These are phyloP conservation scores for Russula ochroleuca DNA, from an alignment of 768 basidiomycete genomes.

Conservation along the genomic window DNA sequence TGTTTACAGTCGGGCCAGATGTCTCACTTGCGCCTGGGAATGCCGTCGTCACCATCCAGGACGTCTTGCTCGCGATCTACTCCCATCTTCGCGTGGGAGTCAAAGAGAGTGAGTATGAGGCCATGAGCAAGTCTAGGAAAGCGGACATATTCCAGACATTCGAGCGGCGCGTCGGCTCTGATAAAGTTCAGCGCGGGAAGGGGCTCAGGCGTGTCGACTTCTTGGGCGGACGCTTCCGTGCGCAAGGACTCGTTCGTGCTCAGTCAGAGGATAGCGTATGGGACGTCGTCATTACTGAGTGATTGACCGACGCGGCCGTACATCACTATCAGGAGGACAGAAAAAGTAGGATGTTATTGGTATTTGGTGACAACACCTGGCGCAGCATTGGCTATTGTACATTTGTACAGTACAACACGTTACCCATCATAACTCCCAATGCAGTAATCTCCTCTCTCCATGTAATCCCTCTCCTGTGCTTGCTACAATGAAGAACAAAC, in stretches of 20 bases:
- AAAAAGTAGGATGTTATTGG: conserved; percentile 22
- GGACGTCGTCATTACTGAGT: conserved; percentile 11
- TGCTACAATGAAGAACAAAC: no score
- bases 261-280: conserved; percentile 17
- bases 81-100: conserved; percentile 7
- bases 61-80: conserved; percentile 8
- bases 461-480: no score
- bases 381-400: neutral
- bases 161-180: conserved; percentile 5
- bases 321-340: neutral
- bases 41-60: conserved; percentile 8
- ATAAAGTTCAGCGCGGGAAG: conserved; percentile 6
- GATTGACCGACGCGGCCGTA: neutral
- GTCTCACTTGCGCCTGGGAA: neutral
- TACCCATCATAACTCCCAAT: no score
- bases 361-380: conserved; percentile 14
- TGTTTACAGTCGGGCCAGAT: neutral
- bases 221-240: neutral
- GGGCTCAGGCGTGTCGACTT: conserved; percentile 20
- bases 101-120: conserved; percentile 9
- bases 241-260: conserved; percentile 14
- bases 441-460: no score
- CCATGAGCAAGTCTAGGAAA: conserved; percentile 2
- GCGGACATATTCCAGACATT: neutral
- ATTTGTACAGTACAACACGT: no score